Evolutionary conservation across 345 rosid genomes (phyloP).

Genomic region (Eucalyptus victrix): DNA sequence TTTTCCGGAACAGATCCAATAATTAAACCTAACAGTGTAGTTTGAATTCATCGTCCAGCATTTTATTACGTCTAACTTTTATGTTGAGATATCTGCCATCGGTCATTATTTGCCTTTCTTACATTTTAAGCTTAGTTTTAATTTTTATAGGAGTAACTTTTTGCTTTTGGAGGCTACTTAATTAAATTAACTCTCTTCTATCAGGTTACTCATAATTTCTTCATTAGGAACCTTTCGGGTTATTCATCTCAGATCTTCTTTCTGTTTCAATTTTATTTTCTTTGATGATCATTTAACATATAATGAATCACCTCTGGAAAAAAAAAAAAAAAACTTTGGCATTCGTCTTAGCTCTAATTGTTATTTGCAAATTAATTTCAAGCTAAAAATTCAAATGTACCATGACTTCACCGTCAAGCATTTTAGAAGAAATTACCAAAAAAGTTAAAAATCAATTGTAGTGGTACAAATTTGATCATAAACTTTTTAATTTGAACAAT

Average conservation of each 20-base stretch:
- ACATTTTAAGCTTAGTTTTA: background rate
- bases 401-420: background rate
- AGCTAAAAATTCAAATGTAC: background rate
- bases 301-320: background rate
- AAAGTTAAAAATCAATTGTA: too few relatives aligned
- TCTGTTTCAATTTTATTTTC: background rate
- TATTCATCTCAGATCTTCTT: background rate
- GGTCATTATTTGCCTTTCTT: background rate
- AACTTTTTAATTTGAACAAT: too few relatives aligned
- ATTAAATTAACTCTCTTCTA: background rate
- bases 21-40: background rate
- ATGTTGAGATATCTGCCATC: background rate
- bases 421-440: background rate
- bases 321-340: background rate
- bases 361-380: background rate
- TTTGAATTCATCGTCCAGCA: background rate
- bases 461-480: too few relatives aligned
- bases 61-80: background rate
- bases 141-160: background rate
- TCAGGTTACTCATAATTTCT: background rate
- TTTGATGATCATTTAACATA: background rate
- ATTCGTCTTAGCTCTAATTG: background rate
- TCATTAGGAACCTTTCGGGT: background rate
- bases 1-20: background rate
- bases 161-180: background rate